Conservation (phyloP, 2,329 filamentous ascomycete genomes). For the Grosmannia serpens region DNA sequence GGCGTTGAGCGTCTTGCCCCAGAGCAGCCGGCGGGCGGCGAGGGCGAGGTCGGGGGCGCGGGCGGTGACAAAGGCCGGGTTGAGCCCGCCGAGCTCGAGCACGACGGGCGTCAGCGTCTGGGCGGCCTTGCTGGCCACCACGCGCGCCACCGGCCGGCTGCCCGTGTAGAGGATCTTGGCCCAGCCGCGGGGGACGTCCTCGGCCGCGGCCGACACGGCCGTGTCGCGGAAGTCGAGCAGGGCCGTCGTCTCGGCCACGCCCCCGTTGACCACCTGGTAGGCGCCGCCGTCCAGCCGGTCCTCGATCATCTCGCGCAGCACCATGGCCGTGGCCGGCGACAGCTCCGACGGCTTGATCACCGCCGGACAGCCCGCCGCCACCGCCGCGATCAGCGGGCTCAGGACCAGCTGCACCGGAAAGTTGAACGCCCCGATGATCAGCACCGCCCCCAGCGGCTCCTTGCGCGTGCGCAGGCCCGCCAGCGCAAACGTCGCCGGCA, state of each 20-base stretch:
- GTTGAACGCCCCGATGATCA: conserved; percentile 91
- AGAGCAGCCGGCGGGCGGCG: conserved; percentile 74
- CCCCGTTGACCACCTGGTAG: conserved; percentile 72
- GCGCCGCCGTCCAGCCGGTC: conserved; percentile 64
- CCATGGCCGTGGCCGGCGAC: conserved; percentile 62
- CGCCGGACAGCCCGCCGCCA: conserved; percentile 82
- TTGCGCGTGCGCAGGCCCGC: conserved; percentile 70
- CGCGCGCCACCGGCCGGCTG: conserved; percentile 63
- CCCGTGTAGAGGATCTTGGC: conserved; percentile 99
- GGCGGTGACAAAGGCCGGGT: conserved; percentile 85
- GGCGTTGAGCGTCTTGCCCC: conserved; percentile 77
- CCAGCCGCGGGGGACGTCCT: conserved; percentile 47
- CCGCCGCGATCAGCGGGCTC: conserved; percentile 74
- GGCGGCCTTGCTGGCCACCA: conserved; percentile 83
- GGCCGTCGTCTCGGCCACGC: conserved; percentile 65
- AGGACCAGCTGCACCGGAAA: conserved; percentile 78
- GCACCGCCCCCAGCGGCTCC: conserved; percentile 71
- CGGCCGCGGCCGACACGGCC: not conserved
- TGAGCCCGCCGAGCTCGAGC: conserved; percentile 82
- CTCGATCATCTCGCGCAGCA: conserved; percentile 68
- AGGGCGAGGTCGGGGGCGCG: conserved; percentile 61
- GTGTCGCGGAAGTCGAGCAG: conserved; percentile 55
- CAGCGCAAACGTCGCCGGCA: conserved; percentile 54
- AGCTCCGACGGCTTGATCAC: conserved; percentile 86
- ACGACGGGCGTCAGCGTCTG: conserved; percentile 77